Base-by-base conservation (phyloP, 345 rosid species). In the Raphanus raphanistrum region DNA sequence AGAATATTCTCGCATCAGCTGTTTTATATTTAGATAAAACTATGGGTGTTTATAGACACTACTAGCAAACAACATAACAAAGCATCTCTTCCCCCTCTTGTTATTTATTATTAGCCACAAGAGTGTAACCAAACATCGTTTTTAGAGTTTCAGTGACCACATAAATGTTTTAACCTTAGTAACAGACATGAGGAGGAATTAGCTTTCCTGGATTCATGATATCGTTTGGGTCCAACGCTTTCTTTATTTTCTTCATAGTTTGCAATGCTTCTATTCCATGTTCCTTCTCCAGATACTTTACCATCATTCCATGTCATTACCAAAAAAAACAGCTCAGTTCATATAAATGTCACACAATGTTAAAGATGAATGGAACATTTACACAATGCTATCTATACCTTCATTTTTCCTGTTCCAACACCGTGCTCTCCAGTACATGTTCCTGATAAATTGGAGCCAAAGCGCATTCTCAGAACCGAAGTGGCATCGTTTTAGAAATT, bases 381-480 rank as follows among this genome's bases (percentile, higher is more conserved):
- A 21, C 21, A 21, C 21, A 21, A 21, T 21, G 21, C 21, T n/a
- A n/a, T n/a, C 6, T 59, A 5, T 73, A 71, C 98, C 97, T 94
- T 92, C 88, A 92, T 82, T 84, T 92, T 92, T 74, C 97, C 97
- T 12, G 95, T 94, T 76, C 98, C 97, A 68, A 92, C 90, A 36
- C 98, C 97, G 63, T 94, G 97, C 82, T 94, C 98, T 63, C 97
- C 97, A 1, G 95, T 89, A 78, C 98, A 94, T 31, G 97, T 94
- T 82, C 97, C 98, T 94, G 88, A 77, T 58, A 70, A 79, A 69
- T n/a, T 31, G 3, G 70, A 21, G 70, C 66, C 64, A 58, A 73
- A 62, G 27, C 5, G 29, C 63, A 70, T 70, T 45, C 67, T 50
- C 33, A 17, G 27, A 15, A 32, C 63, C 15, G 15, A 5, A 2